Evolutionary conservation across 164 flowering plant genomes (phyloP).

Genomic region (Litsea cubeba): DNA sequence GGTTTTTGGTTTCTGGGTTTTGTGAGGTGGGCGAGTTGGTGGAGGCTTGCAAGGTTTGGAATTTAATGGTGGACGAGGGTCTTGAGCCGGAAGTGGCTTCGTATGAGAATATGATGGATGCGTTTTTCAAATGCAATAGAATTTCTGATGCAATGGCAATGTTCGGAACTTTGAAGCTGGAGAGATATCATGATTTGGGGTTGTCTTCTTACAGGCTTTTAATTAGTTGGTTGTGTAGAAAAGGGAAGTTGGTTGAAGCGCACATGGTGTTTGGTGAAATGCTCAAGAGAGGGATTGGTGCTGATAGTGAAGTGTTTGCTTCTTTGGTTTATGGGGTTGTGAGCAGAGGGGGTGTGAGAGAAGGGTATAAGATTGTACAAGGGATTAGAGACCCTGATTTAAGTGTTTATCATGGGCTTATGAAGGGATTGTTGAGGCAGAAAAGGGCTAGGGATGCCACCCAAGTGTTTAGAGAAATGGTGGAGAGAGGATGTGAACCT

Average conservation of each 20-base stretch:
- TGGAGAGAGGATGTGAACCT: slow-evolving; percentile 75
- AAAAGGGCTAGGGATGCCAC: slow-evolving; percentile 76
- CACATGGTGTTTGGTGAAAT: slow-evolving; percentile 58
- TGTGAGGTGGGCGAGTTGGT: slow-evolving; percentile 66
- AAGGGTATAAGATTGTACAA: slow-evolving; percentile 50
- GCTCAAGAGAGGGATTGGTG: slow-evolving; percentile 49
- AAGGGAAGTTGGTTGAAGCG: slow-evolving; percentile 47
- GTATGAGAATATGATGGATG: slow-evolving; percentile 61
- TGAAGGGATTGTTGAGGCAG: slow-evolving; percentile 66
- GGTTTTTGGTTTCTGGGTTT: slow-evolving; percentile 58
- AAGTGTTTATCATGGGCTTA: slow-evolving; percentile 64
- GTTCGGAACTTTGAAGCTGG: slow-evolving; percentile 43
- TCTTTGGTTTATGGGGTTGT: slow-evolving; percentile 63
- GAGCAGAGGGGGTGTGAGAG: slow-evolving; percentile 44
- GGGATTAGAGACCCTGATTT: slow-evolving; percentile 54
- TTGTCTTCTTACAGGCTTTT: slow-evolving; percentile 59
- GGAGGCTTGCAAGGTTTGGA: slow-evolving; percentile 85
- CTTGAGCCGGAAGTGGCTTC: slow-evolving; percentile 45
- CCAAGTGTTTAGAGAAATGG: slow-evolving; percentile 82
- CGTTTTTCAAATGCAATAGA: slow-evolving; percentile 56
- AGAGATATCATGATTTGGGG: slow-evolving; percentile 42
- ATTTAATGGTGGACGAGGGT: slow-evolving; percentile 74
- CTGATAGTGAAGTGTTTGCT: slow-evolving; percentile 45
- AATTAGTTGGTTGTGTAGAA: slow-evolving; percentile 74
- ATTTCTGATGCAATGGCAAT: slow-evolving; percentile 64